These are phyloP conservation scores for Ephemerocybe angulata DNA, from an alignment of 768 basidiomycete species.

Conservation along the genomic window DNA sequence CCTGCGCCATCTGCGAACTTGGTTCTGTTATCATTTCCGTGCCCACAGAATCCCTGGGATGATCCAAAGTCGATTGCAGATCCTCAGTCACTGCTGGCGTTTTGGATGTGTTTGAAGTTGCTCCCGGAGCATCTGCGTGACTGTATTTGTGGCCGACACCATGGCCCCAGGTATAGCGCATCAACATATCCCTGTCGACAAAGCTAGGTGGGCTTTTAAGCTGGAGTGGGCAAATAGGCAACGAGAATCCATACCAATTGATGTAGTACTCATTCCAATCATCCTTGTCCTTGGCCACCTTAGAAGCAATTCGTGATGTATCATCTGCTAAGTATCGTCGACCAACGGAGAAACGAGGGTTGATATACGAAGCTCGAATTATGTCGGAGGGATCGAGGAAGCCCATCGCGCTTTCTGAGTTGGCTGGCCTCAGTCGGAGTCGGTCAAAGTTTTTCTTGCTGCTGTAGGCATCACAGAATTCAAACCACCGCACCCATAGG, in stretches of 20 bases:
- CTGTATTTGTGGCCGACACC: background rate
- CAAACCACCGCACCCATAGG: background rate
- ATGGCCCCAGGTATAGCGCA: background rate
- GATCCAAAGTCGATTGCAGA: background rate
- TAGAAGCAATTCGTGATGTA: conserved; percentile 9
- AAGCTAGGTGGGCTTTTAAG: background rate
- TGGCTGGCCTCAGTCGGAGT: conserved; percentile 30
- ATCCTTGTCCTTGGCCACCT: background rate
- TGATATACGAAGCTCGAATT: conserved; percentile 29
- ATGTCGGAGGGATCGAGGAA: conserved; percentile 32
- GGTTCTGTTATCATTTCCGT: background rate
- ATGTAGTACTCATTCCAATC: conserved; percentile 32
- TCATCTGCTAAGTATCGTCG: background rate
- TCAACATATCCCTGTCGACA: background rate
- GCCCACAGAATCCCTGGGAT: background rate
- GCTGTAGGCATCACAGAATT: background rate
- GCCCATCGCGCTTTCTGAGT: conserved; percentile 24
- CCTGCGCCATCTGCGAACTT: background rate
- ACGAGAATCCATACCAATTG: conserved; percentile 25
- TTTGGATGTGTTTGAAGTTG: background rate
- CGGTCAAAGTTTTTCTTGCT: conserved; percentile 32
- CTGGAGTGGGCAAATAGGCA: background rate
- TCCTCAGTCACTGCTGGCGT: background rate
- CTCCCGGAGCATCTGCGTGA: background rate
- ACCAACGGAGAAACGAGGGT: conserved; percentile 28